Evolutionary conservation across 345 rosid genomes (phyloP).

Genomic region (Camelina neglecta): DNA sequence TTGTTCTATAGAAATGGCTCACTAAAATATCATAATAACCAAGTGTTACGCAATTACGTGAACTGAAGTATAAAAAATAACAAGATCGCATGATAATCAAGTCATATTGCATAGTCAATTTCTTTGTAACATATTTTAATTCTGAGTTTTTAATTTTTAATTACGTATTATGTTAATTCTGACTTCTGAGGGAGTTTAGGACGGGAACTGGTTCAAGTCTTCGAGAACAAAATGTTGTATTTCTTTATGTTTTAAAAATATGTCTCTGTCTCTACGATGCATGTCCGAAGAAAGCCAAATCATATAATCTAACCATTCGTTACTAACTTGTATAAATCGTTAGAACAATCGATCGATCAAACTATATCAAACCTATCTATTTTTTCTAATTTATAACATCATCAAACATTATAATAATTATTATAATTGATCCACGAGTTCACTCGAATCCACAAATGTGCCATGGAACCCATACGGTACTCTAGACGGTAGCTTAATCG

Average conservation of each 20-base stretch:
- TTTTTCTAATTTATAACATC: conserved; percentile 5
- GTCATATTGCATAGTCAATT: background rate
- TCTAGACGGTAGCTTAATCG: conserved; percentile 76
- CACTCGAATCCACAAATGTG: conserved; percentile 70
- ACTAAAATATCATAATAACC: background rate
- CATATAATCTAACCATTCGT: background rate
- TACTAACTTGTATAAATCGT: background rate
- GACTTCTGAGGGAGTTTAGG: too few species aligned
- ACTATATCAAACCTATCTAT: background rate
- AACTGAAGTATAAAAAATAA: background rate
- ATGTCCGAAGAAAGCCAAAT: conserved; percentile 3
- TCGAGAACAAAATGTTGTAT: background rate
- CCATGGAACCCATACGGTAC: conserved; percentile 99
- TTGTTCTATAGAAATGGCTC: background rate
- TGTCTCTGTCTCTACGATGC: background rate
- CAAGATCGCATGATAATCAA: conserved; percentile 1
- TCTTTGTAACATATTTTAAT: too few species aligned
- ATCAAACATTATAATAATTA: background rate
- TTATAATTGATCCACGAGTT: conserved; percentile 62
- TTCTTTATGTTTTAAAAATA: background rate
- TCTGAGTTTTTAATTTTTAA: too few species aligned
- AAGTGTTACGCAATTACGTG: background rate
- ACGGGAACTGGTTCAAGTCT: too few species aligned
- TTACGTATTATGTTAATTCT: too few species aligned
- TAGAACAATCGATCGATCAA: conserved; percentile 9